Percentiles rank a stretch among this genome's conserved stretches.
Conservation (phyloP, 1,284 basidiomycete species). For the Grifola frondosa region DNA sequence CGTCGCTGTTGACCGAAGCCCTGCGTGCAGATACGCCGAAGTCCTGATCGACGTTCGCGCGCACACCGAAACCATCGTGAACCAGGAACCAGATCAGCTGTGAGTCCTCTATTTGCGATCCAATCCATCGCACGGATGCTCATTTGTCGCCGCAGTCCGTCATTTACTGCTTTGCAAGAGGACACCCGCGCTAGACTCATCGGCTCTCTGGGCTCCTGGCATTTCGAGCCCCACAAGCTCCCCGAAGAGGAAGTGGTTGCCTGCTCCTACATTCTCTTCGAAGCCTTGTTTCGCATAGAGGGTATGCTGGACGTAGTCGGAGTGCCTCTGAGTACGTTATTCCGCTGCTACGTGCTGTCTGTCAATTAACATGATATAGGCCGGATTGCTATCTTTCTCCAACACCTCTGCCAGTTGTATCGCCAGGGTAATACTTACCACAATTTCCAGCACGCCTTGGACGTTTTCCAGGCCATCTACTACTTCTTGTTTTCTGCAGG, state of each 20-base stretch:
- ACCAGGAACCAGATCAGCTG: conserved; percentile 50
- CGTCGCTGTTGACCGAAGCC: conserved; percentile 5
- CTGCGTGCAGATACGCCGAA: conserved; percentile 61
- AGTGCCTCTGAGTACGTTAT: conserved; percentile 62
- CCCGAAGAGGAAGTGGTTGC: conserved; percentile 78
- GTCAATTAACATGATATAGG: conserved; percentile 36
- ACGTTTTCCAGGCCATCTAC: conserved; percentile 91
- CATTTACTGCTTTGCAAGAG: conserved; percentile 31
- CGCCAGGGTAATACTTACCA: conserved; percentile 90
- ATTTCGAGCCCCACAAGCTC: conserved; percentile 84
- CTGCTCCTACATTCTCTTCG: conserved; percentile 79
- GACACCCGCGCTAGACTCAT: conserved; percentile 57
- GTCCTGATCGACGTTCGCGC: conserved; percentile 80
- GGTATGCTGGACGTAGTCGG: conserved; percentile 69
- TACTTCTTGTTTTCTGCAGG: conserved; percentile 77
- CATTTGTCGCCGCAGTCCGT: conserved; percentile 24
- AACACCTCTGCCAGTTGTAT: conserved; percentile 83
- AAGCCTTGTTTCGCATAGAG: conserved; percentile 69
- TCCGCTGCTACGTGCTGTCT: conserved; percentile 12
- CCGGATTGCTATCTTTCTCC: conserved; percentile 73
- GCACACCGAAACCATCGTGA: conserved; percentile 73
- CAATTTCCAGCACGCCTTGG: conserved; percentile 93
- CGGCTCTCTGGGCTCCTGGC: conserved; percentile 70
- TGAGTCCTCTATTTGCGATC: conserved; percentile 34
- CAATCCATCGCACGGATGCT: conserved; percentile 25